Evolutionary conservation across 2,329 filamentous ascomycete genomes (phyloP).

Genomic region (Ceratocystiopsis brevicomis): DNA sequence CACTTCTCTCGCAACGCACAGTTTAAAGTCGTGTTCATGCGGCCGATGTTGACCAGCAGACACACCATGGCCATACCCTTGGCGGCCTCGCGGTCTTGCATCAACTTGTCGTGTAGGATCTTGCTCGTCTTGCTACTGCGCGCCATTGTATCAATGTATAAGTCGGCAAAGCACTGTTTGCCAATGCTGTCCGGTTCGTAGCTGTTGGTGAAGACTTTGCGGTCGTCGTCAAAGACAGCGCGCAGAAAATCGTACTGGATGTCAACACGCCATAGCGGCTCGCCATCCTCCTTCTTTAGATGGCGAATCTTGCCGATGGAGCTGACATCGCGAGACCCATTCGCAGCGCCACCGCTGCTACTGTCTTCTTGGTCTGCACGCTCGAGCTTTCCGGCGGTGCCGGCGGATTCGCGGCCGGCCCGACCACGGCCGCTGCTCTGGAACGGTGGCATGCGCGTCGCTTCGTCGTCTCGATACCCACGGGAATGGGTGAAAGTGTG

Average conservation of each 20-base stretch:
- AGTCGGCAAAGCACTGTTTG: constrained; percentile 72
- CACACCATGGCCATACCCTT: constrained; percentile 99
- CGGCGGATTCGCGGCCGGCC: constrained; percentile 15
- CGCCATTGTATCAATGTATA: constrained; percentile 98
- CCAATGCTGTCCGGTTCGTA: constrained; percentile 45
- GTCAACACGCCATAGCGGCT: constrained; percentile 70
- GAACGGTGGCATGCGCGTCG: too few relatives aligned
- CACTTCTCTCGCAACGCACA: constrained; percentile 37
- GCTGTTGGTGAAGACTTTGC: constrained; percentile 71
- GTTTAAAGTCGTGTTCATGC: constrained; percentile 98
- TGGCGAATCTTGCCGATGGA: constrained; percentile 55
- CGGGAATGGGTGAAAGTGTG: too few relatives aligned
- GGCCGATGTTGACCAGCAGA: constrained; percentile 83
- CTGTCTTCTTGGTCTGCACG: background rate
- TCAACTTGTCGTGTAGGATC: constrained; percentile 87
- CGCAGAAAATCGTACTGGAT: constrained; percentile 78
- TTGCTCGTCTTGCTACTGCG: constrained; percentile 98
- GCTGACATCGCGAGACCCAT: too few relatives aligned
- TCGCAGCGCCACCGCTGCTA: constrained; percentile 11
- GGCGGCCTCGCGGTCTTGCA: constrained; percentile 77
- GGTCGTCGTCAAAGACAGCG: constrained; percentile 58
- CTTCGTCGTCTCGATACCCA: too few relatives aligned
- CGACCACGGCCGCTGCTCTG: constrained; percentile 8
- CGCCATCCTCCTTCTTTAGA: constrained; percentile 75
- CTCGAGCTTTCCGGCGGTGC: constrained; percentile 10